Conservation (phyloP, 306 rosid species). For the Astragalus membranaceus region DNA sequence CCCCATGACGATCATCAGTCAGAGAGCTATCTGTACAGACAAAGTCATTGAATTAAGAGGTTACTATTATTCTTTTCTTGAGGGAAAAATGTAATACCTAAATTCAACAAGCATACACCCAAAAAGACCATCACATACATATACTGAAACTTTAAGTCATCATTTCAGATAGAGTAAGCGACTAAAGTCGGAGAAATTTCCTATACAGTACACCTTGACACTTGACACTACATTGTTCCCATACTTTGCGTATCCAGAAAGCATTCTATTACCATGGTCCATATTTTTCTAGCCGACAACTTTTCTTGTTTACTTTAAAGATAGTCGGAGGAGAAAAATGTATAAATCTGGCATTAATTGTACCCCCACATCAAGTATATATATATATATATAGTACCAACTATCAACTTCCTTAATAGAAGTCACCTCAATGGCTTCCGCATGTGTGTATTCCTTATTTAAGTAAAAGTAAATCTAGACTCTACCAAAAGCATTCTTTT, state of each 20-base stretch:
- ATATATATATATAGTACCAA: background rate
- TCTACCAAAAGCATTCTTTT: no score
- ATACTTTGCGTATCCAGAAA: background rate
- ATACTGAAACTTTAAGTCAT: background rate
- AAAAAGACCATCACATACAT: background rate
- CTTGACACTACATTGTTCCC: background rate
- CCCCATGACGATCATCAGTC: constrained; percentile 41
- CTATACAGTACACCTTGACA: background rate
- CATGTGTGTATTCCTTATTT: no score
- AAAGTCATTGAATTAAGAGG: constrained; percentile 15
- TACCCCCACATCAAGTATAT: background rate
- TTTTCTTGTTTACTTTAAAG: background rate
- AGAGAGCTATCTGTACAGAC: constrained; percentile 47
- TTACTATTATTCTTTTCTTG: constrained; percentile 14
- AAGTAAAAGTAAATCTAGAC: no score
- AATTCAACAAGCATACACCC: background rate
- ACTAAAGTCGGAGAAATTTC: background rate
- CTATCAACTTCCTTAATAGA: background rate
- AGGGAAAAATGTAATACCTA: background rate
- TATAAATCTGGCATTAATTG: background rate
- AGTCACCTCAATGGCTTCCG: no score
- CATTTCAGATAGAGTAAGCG: background rate
- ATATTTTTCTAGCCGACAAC: no score
- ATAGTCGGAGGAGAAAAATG: background rate
- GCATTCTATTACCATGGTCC: background rate